Base-by-base conservation (phyloP, 2,329 filamentous ascomycete genomes). In the Pestalotiopsis sp. region DNA sequence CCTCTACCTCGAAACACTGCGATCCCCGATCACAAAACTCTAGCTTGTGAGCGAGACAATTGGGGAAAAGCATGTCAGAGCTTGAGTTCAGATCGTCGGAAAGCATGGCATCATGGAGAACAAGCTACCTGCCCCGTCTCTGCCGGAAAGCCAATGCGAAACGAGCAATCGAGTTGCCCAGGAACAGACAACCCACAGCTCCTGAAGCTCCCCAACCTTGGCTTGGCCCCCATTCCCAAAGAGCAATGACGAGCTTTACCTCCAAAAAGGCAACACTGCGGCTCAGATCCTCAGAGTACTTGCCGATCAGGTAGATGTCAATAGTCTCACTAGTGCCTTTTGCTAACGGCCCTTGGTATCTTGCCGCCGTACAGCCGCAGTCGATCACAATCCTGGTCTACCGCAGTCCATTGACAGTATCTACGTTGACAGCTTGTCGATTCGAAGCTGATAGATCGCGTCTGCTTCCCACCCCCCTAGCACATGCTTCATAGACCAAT, bases 191-290 rank as follows among this genome's bases (percentile, higher is more conserved):
- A 35, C 30, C 7, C 30, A 9, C 30, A 35, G 30, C 30, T 35
- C 30, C 30, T 30, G 26, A 7, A 30, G 26, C 26, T 30, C 26
- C 1, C 26, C 26, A 30, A 30, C 1, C 30, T 30, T 30, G 30
- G 30, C 9, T 30, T 9, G 30, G 30, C 30, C 30, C 30, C 30
- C 44, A 52, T 52, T 52, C 44, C 44, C 20, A 14, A 57, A 58
- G 40, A 58, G 40, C 17, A 65, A 65, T 65, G 62, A 65, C 62
- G 62, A 65, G 44, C 44, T 65, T 35, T n/a, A 39, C 38, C 40
- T 26, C 56, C 60, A 35, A 24, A 61, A 39, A 61, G 58, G 58
- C 58, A 61, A 26, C 35, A 24, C 24, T 35, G 44, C 40, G n/a
- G 62, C 48, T 55, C 40, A 57, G 48, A 24, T 65, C 10, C 9